A percentile compares a stretch with the other conserved stretches of the same genome.
These are phyloP conservation scores for Komagataella mondaviorum DNA, from an alignment of 805 yeast genomes.

Conservation along the genomic window DNA sequence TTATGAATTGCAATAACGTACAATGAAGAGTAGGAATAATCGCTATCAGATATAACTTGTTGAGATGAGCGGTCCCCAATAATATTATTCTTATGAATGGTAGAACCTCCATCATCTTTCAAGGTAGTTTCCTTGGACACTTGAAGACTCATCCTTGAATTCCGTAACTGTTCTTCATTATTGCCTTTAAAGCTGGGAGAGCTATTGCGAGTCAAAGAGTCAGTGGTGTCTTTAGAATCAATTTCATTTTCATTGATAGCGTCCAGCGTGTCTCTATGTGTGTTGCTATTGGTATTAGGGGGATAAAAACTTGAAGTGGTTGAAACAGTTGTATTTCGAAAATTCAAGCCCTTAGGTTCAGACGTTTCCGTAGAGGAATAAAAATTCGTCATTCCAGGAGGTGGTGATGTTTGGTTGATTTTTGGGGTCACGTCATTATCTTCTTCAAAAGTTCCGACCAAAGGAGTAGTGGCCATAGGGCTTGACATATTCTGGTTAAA, in stretches of 20 bases:
- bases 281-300: neutral
- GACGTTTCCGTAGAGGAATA: neutral
- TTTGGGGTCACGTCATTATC: neutral
- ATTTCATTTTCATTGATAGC: neutral
- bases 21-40: slow-evolving; percentile 13
- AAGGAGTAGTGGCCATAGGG: neutral
- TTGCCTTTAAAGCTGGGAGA: neutral
- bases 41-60: slow-evolving; percentile 6
- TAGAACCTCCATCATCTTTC: neutral
- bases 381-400: neutral
- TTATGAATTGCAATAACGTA: slow-evolving; percentile 21
- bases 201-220: neutral
- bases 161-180: neutral
- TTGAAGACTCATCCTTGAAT: neutral
- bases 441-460: neutral
- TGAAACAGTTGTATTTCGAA: neutral
- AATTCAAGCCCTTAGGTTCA: neutral
- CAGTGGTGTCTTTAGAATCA: neutral
- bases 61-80: neutral
- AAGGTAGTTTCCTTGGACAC: neutral
- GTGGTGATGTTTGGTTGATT: neutral
- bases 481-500: neutral
- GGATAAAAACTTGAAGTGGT: neutral
- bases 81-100: neutral
- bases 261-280: neutral